Base-by-base conservation (phyloP, 208 protist genomes). In the Trypanosoma cruzi region DNA sequence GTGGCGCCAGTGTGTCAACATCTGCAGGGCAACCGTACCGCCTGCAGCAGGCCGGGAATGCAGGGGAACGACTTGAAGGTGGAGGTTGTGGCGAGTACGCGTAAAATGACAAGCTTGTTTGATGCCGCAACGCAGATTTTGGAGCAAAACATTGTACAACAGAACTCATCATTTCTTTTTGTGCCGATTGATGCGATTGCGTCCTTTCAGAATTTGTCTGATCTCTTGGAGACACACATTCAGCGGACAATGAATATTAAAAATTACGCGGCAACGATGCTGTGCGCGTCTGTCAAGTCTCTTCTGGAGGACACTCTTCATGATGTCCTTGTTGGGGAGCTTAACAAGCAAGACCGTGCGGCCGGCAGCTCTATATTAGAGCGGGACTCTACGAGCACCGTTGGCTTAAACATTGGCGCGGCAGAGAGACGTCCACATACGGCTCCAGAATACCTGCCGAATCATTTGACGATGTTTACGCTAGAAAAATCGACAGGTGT, bases 251-350 rank as follows among this genome's bases (percentile, higher is more conserved):
- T 66, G n/a, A 85, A 58, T 29, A 79, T 93, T 34, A 71, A 74
- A 61, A 87, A 86, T 71, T 96, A 96, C 81, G 77, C 82, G 20
- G 88, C 90, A 36, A 94, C 90, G 26, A 69, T 96, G 28, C 76
- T 96, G 32, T 96, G 90, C 66, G 77, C 84, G 16, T 76, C 86
- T 18, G 81, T 80, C n/a, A 67, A 71, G 7, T 42, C 71, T 40
- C 22, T 68, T 18, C 79, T 96, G 18, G 56, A 77, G 34, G 75
- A 80, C 24, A 88, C 85, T 56, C 73, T 91, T 62, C 80, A 86
- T 75, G 86, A 96, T 60, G 75, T 88, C 42, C 73, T 96, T 20
- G 73, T 85, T 37, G 68, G 65, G 22, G 74, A 84, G 59, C 65
- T 85, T 50, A 53, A 71, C 58, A 74, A 78, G 48, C 65, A 76